Percentiles rank a stretch among this genome's conserved stretches.
Evolutionary conservation across 441 rosid species (phyloP).

Genomic region (Eruca vesicaria): DNA sequence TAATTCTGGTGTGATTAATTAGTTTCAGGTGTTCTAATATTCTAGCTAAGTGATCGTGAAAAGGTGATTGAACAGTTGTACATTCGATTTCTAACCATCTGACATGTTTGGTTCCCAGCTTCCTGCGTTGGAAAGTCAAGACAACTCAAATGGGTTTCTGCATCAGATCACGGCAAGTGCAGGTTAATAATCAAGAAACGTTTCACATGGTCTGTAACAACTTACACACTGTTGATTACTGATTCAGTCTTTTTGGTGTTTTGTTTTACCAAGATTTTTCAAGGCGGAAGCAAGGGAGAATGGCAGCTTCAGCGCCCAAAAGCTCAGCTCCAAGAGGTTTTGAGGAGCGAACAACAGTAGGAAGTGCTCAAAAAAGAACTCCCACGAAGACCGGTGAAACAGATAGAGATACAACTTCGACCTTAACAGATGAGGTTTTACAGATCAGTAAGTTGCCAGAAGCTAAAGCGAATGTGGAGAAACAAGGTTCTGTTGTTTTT

Average conservation of each 20-base stretch:
- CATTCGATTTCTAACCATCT: conserved; percentile 15
- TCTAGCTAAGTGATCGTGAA: conserved; percentile 4
- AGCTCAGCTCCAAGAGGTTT: conserved; percentile 52
- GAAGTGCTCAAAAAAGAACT: conserved; percentile 47
- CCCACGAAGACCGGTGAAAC: conserved; percentile 41
- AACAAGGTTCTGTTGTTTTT: conserved; percentile 36
- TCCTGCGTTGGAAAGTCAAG: conserved; percentile 43
- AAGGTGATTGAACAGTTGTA: background rate
- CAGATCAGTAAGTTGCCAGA: conserved; percentile 30
- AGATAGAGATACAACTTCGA: conserved; percentile 40
- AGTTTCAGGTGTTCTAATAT: background rate
- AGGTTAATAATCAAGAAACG: conserved; percentile 49
- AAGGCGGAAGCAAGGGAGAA: conserved; percentile 56
- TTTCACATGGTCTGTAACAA: background rate
- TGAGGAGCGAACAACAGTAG: too few relatives aligned
- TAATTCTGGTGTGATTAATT: conserved; percentile 6
- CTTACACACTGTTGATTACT: background rate
- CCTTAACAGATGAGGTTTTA: conserved; percentile 30
- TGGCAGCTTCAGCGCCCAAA: conserved; percentile 47
- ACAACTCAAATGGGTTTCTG: conserved; percentile 41
- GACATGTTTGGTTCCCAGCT: conserved; percentile 48
- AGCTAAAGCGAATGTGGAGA: conserved; percentile 34
- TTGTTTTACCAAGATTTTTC: conserved; percentile 61
- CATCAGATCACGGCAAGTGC: conserved; percentile 56
- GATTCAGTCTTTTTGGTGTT: conserved; percentile 7